These are phyloP conservation scores for Pleurotus citrinopileatus DNA, from an alignment of 768 basidiomycete genomes.

Conservation along the genomic window DNA sequence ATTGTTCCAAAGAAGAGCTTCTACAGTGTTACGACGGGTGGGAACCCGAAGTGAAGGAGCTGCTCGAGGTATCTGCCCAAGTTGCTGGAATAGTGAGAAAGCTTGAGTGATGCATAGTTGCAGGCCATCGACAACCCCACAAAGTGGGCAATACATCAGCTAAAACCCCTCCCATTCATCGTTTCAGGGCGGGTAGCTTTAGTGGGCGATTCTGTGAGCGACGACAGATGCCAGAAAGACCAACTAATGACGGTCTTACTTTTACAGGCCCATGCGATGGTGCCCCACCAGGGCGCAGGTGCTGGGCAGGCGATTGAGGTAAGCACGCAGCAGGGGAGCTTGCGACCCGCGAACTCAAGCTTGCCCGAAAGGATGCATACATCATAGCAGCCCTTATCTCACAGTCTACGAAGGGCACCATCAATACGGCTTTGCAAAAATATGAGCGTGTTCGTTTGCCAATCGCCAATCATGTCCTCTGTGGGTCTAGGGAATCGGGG, in stretches of 20 bases:
- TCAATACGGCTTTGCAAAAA: conserved; percentile 22
- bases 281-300: conserved; percentile 25
- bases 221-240: conserved; percentile 17
- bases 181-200: conserved; percentile 35
- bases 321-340: neutral
- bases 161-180: conserved; percentile 33
- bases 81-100: neutral
- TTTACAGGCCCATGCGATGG: conserved; percentile 24
- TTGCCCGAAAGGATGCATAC: conserved; percentile 22
- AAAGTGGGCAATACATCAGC: conserved; percentile 35
- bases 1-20: conserved; percentile 28
- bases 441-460: conserved; percentile 32
- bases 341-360: neutral
- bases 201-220: conserved; percentile 40
- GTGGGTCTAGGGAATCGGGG: conserved; percentile 30
- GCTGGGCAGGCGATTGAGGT: conserved; percentile 29
- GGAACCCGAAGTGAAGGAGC: conserved; percentile 29
- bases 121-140: conserved; percentile 30
- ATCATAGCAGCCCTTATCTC: conserved; percentile 19
- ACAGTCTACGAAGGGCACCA: conserved; percentile 12
- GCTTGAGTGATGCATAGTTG: neutral
- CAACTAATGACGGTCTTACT: conserved; percentile 17
- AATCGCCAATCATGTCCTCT: conserved; percentile 30
- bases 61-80: conserved; percentile 22
- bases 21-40: conserved; percentile 28